Evolutionary conservation across 2,329 filamentous ascomycete species (phyloP), one percentile per base, ranked within the genome.

Genomic region (Fusarium domesticum): DNA sequence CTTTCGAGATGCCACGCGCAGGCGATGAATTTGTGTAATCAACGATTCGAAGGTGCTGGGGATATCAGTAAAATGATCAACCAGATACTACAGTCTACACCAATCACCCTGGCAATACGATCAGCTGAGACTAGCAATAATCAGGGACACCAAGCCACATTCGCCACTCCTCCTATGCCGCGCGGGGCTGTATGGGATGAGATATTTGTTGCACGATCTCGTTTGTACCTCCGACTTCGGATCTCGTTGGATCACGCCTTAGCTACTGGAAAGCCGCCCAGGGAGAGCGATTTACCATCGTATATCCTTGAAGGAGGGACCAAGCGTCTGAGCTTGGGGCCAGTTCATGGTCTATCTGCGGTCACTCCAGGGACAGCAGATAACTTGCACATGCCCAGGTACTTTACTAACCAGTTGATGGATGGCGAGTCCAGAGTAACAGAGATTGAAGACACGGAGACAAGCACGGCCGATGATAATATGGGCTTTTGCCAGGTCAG

Each of bases 61-160:
- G 42, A 44, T 15, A 44, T 44, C 14, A 44, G 42, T 20, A 44
- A 31, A 6, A 39, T 44, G 36, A 44, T 44, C 18, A 35, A 36
- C 14, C 42, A 44, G 17, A 44, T 44, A n/a, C 42, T 44, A 6
- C 36, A 44, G 15, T 44, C 42, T 11, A 25, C 42, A 3, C 42
- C 42, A 11, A 39, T 35, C 16, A 36, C 34, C 2, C 20, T 44
- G 14, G 35, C 42, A 8, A 14, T 39, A 11, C 42, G 36, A 28
- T 5, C 15, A 5, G 6, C 19, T 11, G 20, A 37, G 6, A 10
- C 25, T 4, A 3, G 23, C 12, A 15, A 17, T 30, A 35, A 19
- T 11, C 35, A 33, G 17, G 31, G 31, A 10, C 17, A 18, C n/a
- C 23, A 15, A 32, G 28, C n/a, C 11, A 39, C 12, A 2, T 16